Evolutionary conservation across 78 protist genomes (phyloP), one percentile per base, ranked within the genome.

Genomic region (Chrysochromulina tobinii): DNA sequence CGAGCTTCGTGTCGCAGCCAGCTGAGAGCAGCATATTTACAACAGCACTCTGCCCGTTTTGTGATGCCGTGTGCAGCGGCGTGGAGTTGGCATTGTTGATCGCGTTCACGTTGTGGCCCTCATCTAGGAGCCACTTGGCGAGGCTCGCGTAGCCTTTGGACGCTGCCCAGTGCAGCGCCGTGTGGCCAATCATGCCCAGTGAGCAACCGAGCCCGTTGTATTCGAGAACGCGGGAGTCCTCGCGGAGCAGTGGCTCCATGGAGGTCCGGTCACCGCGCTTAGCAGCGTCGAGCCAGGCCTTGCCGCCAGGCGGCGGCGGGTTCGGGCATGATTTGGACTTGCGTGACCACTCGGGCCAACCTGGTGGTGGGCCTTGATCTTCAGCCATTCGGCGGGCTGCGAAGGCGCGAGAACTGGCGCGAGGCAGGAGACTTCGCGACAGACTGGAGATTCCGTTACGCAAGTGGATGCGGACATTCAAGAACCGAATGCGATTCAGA

Each of bases 151-250:
- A 17, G n/a, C 83, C 83, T 23, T 75, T 75, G 58, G 83, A 54
- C 27, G 83, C 83, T 3, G 58, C 54, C 83, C 83, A 75, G 57
- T 75, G 83, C n/a, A 75, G 17, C 12, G 83, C 83, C 12, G 83
- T 9, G 83, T 75, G 83, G n/a, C 83, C 83, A 23, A 75, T 75
- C 58, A 75, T 50, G 83, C 83, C 83, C 27, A 75, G 83, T 14
- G 83, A 75, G 58, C 83, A 75, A 57, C 83, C 83, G 25, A 50
- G 38, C 38, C 83, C 83, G 12, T n/a, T 2, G 57, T 75, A 75
- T 17, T 3, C 2, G 11, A 75, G 54, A 3, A 75, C 23, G 23
- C 50, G 25, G 11, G 83, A n/a, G 54, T 75, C 18, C 15, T 9
- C 83, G 4, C 58, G 58, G 23, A 75, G 83, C 18, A 75, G 15